Evolutionary conservation across 495 filamentous ascomycete genomes (phyloP).

Genomic region (Hyaloscypha variabilis): DNA sequence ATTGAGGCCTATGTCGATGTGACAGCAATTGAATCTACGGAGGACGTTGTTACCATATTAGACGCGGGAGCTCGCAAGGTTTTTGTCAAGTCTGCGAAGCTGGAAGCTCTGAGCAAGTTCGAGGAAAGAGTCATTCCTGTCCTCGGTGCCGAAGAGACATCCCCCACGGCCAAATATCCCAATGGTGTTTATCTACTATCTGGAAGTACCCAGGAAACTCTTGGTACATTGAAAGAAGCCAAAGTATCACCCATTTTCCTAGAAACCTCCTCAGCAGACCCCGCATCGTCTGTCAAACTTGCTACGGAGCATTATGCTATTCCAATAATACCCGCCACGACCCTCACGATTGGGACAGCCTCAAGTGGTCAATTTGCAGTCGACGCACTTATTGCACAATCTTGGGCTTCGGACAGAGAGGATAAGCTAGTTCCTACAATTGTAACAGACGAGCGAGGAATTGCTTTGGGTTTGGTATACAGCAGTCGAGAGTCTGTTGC

Average conservation of each 20-base stretch:
- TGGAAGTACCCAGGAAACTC: conserved; percentile 39
- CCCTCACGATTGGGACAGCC: conserved; percentile 63
- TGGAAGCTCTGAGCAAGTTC: conserved; percentile 57
- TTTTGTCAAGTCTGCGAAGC: conserved; percentile 73
- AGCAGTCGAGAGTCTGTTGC: conserved; percentile 87
- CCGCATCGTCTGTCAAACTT: conserved; percentile 54
- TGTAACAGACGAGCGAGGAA: conserved; percentile 85
- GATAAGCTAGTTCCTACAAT: conserved; percentile 87
- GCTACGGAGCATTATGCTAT: conserved; percentile 62
- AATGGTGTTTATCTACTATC: conserved; percentile 25
- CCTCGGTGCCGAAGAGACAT: conserved; percentile 42
- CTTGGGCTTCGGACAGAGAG: conserved; percentile 75
- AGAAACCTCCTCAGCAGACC: conserved; percentile 44
- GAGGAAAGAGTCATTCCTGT: conserved; percentile 58
- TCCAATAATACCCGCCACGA: conserved; percentile 73
- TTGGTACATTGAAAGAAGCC: conserved; percentile 44
- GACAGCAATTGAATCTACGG: conserved; percentile 63
- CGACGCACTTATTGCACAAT: conserved; percentile 66
- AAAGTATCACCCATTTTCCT: conserved; percentile 50
- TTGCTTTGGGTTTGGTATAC: conserved; percentile 88
- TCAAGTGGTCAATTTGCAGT: conserved; percentile 62
- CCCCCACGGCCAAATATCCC: conserved; percentile 20
- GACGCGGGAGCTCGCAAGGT: conserved; percentile 87
- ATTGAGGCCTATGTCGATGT: conserved; percentile 78
- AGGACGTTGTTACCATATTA: conserved; percentile 78